Evolutionary conservation across 2,329 filamentous ascomycete genomes (phyloP), one percentile per base, ranked within the genome.

Genomic region (Exophiala oligosperma): DNA sequence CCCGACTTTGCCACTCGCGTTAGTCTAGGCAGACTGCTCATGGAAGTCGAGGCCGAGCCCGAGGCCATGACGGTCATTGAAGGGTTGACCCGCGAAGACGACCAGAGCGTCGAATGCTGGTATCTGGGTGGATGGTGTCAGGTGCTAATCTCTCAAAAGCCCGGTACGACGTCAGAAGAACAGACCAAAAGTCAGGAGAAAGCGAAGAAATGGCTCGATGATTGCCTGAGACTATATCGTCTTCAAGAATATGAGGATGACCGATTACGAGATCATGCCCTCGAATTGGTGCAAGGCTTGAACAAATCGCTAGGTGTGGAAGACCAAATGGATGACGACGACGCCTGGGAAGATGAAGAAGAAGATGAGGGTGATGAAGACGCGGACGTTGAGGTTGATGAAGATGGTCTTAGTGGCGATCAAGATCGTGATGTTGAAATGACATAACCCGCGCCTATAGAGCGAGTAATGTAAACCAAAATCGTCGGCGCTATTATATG

Each of bases 51-150:
- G 63, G 84, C 96, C 84, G 88, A 95, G 73, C 83, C 88, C 51
- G 88, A 93, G 62, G 93, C 94, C 0, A 84, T 96, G 57, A 84
- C 89, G 56, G 92, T 97, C 2, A 78, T 97, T 54, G 91, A 96
- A 71, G 81, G 91, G 54, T 78, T 99, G 53, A 85, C 96, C 40
- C 80, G 84, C 37, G 94, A 99, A 71, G 93, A 99, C 66, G 95
- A 99, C 71, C 83, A 89, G 70, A 96, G 93, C 72, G 90, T 99
- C 21, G 94, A 99, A 75, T 89, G 91, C 17, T 97, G 92, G 92
- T 99, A 99, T 76, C 81, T 99, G 4, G 94, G 94, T 44, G 95
- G 94, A 3, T 97, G 93, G 90, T 92, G 91, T 67, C 81, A 95
- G 65, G 91, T 91, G 71, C 82, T 96, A 58, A 79, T 89, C 62